Percentiles rank a stretch among this genome's conserved stretches.
Conservation (phyloP, 2,329 filamentous ascomycete genomes). For the Cadophora malorum region DNA sequence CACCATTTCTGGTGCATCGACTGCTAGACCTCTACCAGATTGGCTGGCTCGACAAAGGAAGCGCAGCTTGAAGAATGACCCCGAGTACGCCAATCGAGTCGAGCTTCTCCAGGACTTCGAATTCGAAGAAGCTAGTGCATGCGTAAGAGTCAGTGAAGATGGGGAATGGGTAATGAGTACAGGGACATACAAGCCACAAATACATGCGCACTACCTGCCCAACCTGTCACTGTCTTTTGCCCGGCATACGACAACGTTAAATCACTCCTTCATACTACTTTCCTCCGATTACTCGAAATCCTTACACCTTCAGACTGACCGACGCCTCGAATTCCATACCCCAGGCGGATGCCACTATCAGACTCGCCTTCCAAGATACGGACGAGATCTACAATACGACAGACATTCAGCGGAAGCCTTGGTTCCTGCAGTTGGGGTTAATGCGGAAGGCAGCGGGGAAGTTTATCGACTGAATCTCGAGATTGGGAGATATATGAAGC, state of each 20-base stretch:
- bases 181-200: slow-evolving; percentile 78
- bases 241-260: slow-evolving; percentile 89
- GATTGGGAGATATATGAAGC: slow-evolving; percentile 90
- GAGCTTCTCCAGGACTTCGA: slow-evolving; percentile 97
- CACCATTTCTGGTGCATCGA: slow-evolving; percentile 90
- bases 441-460: slow-evolving; percentile 84
- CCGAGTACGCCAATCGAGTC: slow-evolving; percentile 91
- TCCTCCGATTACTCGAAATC: slow-evolving; percentile 94
- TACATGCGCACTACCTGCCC: slow-evolving; percentile 93
- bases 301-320: slow-evolving; percentile 89
- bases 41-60: slow-evolving; percentile 93
- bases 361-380: slow-evolving; percentile 90
- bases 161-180: slow-evolving; percentile 98
- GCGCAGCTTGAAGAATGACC: slow-evolving; percentile 87
- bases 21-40: slow-evolving; percentile 86
- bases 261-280: slow-evolving; percentile 88
- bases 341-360: slow-evolving; percentile 86
- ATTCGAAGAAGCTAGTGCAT: slow-evolving; percentile 93
- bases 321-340: slow-evolving; percentile 91
- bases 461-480: slow-evolving; percentile 94
- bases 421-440: slow-evolving; percentile 86
- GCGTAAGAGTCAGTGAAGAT: slow-evolving; percentile 90
- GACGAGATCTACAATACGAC: slow-evolving; percentile 87
- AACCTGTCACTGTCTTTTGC: slow-evolving; percentile 94
- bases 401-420: slow-evolving; percentile 82